Base-by-base conservation (phyloP, 495 filamentous ascomycete genomes). In the Penicillium waksmanii region DNA sequence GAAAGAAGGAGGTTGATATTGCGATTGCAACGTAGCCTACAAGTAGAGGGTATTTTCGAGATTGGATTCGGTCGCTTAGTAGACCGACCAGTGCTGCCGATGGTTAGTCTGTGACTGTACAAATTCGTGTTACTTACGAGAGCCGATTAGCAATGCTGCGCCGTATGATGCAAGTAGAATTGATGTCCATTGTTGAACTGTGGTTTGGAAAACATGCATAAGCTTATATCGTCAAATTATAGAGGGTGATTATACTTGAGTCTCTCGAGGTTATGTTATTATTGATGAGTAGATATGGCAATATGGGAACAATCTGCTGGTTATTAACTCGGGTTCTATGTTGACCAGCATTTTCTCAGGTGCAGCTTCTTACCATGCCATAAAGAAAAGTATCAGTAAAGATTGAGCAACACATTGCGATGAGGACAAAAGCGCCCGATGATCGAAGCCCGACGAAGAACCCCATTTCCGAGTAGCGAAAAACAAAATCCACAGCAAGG, bases 341-440 rank as follows among this genome's bases (percentile, higher is more conserved):
- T 13, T n/a, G 3, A 46, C 17, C 3, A 4, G 5, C 1, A 38
- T 15, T 21, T 23, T 6, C 15, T 1, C 6, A 31, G 27, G 27
- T 2, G 27, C 27, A 31, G 13, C 15, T 25, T 12, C n/a, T 40
- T 51, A 57, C 55, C 55, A 57, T 57, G 19, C 55, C 55, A 18
- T 57, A 57, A 18, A 57, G 27, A 18, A 57, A 57, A n/a, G 46
- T 57, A 42, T 57, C 55, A 5, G 55, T 51, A 33, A 57, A 57
- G 10, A 25, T 51, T 23, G 55, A 47, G 7, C 48, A 42, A 19
- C 55, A 51, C 55, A 57, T 57, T 31, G 55, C 55, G 11, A 51
- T n/a, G 8, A 57, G 13, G 27, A 51, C 33, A 18, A 57, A 57
- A 12, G 19, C 12, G 10, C 23, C 47, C 15, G 55, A 57, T 3